Base-by-base conservation (phyloP, 768 basidiomycete genomes). In the Tephrocybe sp. region DNA sequence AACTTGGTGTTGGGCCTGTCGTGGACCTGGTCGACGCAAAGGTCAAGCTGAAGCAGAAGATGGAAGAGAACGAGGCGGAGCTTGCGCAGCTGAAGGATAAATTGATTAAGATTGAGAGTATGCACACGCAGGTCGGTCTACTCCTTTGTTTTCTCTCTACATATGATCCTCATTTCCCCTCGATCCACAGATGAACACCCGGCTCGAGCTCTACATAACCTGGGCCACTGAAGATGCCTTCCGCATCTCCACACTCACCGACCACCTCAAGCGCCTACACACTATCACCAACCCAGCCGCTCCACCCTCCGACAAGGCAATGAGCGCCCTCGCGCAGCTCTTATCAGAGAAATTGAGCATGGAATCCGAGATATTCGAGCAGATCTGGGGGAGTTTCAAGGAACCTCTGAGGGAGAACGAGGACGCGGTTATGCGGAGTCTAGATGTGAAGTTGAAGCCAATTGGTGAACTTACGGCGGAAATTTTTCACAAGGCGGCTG, bases 21-120 rank as follows among this genome's bases (percentile, higher is more conserved):
- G 16, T 9, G 36, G 18, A 37, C 21, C 12, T 37, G 6, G 3
- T 19, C 5, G 36, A 37, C 21, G 15, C 4, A 21, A 37, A 22
- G 3, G 38, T 18, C 15, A 44, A 30, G 15, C 35, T 50, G 19
- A 19, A 8, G 5, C 26, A 16, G 19, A 34, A 7, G 5, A 28
- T 55, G 5, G 24, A 5, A 15, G 21, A 13, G 22, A 26, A 37
- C 4, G 22, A 25, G 22, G 31, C 26, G 19, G 49, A 55, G 25
- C 36, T 55, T 5, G 45, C 27, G 12, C 27, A 6, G 36, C 45
- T 55, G 22, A 16, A 34, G 40, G 16, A 11, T 2, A 51, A 47
- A 18, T 45, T 51, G 13, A 18, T 12, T 15, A 26, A 51, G 3
- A 6, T 55, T 7, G 49, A 55, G n/a, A n/a, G 19, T 12, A 8